phyloP scores from a whole-genome alignment of 768 basidiomycete genomes.

The Hypsizygus marmoreus region DNA sequence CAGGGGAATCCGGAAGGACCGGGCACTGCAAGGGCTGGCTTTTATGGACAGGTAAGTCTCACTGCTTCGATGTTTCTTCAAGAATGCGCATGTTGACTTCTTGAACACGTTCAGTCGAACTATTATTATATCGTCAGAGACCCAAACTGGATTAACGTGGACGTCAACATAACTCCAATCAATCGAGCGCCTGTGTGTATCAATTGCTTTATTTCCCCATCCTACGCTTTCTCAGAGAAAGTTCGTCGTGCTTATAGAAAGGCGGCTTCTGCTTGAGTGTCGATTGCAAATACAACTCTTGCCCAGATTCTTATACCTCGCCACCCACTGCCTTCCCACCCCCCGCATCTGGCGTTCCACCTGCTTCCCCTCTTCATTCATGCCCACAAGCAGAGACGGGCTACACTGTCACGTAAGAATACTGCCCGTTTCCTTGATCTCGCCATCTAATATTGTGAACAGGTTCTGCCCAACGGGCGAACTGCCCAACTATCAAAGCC shows the following conservation, averaged over 20 bases:
- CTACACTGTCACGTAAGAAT: neutral
- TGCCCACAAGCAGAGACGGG: neutral
- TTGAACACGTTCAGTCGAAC: neutral
- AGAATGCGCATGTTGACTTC: neutral
- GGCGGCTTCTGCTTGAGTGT: neutral
- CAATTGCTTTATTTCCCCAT: too few relatives aligned
- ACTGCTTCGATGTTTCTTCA: neutral
- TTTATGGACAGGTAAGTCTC: neutral
- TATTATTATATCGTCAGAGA: constrained; percentile 2
- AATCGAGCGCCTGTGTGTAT: neutral
- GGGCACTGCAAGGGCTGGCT: neutral
- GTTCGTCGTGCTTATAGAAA: constrained; percentile 4
- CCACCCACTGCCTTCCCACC: neutral
- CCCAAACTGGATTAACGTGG: constrained; percentile 2
- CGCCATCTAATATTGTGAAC: neutral
- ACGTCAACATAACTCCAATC: neutral
- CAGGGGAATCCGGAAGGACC: constrained; percentile 1
- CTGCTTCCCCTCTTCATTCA: neutral
- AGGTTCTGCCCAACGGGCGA: constrained; percentile 1
- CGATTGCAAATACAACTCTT: constrained; percentile 1
- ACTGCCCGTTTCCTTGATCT: neutral
- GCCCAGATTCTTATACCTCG: neutral
- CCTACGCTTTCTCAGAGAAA: too few relatives aligned
- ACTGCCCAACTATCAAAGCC: constrained; percentile 1
- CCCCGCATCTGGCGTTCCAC: neutral